Evolutionary conservation across 768 basidiomycete genomes (phyloP), one percentile per base, ranked within the genome.

Genomic region (Agrocybe chaxingu): DNA sequence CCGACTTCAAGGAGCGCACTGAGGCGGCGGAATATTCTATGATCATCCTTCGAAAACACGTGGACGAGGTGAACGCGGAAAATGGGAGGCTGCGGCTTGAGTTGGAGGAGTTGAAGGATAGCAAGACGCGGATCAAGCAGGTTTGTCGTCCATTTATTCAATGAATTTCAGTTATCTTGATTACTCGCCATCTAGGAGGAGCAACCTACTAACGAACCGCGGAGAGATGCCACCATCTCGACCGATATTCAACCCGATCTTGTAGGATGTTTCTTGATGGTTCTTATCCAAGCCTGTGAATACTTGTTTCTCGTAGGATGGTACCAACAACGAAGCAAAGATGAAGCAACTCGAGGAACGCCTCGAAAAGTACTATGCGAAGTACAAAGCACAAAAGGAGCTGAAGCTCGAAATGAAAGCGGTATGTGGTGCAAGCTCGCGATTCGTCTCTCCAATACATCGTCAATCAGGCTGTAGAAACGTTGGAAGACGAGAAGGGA

Each of bases 311-410:
- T 16, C 16, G 16, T 16, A 16, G 16, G 1, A 1, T 16, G 16
- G 16, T 16, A 16, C 16, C 16, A 16, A 16, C 16, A 16, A 16
- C 16, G 16, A 16, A 16, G 16, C 16, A 16, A 16, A 16, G 16
- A 16, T 16, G 16, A 16, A 16, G 16, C 16, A 16, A 16, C 50
- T 57, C 8, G 43, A 54, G 42, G 24, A 13, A 12, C 31, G 48
- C 1, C 38, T 57, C 1, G 56, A 57, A 36, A 51, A 18, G n/a
- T 54, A 56, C n/a, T 39, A 39, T 24, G 31, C 34, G 3, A 57
- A 53, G 7, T 57, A 57, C 18, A 48, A 57, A 31, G 10, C 9
- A 0, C 38, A 42, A 18, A 51, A 47, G 13, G 8, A 33, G 1
- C 18, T 33, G 4, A 51, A 33, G 9, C 52, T 54, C 19, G 35